These are phyloP conservation scores for Quercus engelmannii DNA, from an alignment of 306 rosid genomes.

Conservation along the genomic window DNA sequence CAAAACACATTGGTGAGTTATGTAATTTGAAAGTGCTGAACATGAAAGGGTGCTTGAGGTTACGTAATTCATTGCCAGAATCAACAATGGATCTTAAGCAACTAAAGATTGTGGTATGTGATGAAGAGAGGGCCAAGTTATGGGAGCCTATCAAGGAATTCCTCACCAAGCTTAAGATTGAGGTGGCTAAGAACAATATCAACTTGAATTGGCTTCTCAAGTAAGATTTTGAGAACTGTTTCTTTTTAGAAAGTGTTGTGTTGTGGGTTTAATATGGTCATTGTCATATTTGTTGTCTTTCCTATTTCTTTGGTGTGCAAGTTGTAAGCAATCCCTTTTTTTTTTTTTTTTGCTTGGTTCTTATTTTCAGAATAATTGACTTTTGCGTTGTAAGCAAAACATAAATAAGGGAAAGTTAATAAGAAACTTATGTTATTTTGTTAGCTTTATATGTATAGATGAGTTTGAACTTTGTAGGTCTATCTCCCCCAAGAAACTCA, in stretches of 20 bases:
- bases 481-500: too few species aligned
- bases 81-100: constrained; percentile 32
- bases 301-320: too few species aligned
- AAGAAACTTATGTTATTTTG: too few species aligned
- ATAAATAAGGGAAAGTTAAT: too few species aligned
- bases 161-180: constrained; percentile 1
- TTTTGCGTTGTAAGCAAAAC: too few species aligned
- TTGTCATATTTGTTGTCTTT: too few species aligned
- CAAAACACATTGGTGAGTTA: constrained; percentile 47
- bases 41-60: constrained; percentile 36
- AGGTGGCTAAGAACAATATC: constrained; percentile 27
- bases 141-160: constrained; percentile 21
- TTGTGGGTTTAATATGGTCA: neutral
- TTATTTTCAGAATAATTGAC: too few species aligned
- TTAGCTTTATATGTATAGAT: too few species aligned
- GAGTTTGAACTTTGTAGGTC: too few species aligned
- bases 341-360: too few species aligned
- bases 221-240: neutral
- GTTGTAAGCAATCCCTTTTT: too few species aligned
- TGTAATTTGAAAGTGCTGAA: constrained; percentile 28
- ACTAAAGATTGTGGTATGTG: constrained; percentile 48
- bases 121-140: constrained; percentile 35
- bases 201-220: constrained; percentile 40
- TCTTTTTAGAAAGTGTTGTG: neutral
- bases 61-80: constrained; percentile 30